These are phyloP conservation scores for Sclerotinia sclerotiorum DNA, from an alignment of 2,329 filamentous ascomycete species.

Conservation along the genomic window DNA sequence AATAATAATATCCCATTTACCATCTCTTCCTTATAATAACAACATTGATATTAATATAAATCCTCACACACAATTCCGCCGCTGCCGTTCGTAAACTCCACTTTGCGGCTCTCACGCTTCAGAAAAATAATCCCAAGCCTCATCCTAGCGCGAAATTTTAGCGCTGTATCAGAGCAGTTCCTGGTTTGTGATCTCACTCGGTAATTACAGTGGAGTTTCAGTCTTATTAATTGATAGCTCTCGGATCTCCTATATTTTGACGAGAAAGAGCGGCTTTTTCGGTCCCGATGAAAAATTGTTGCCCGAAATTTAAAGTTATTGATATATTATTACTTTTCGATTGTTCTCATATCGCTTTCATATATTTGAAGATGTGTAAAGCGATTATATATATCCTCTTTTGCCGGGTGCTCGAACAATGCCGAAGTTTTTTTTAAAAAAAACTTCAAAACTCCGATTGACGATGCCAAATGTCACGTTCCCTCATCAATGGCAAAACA, in stretches of 20 bases:
- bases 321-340: too few species aligned
- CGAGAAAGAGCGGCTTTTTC: too few species aligned
- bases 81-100: too few species aligned
- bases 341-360: background rate
- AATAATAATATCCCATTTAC: background rate
- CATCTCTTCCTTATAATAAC: background rate
- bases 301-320: too few species aligned
- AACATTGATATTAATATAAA: background rate
- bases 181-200: background rate
- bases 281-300: too few species aligned
- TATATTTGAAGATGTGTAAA: background rate
- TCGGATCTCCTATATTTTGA: background rate
- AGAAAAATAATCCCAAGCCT: background rate
- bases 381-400: background rate
- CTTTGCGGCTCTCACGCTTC: background rate
- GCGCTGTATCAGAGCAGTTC: background rate
- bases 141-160: background rate
- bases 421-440: background rate
- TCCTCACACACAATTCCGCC: background rate
- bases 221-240: background rate
- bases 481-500: background rate
- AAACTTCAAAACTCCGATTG: background rate
- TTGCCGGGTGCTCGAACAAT: background rate
- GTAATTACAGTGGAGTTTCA: background rate
- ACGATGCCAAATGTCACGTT: background rate